Base-by-base conservation (phyloP, 176 grass and related monocot genomes). In the Tuctoria greenei region DNA sequence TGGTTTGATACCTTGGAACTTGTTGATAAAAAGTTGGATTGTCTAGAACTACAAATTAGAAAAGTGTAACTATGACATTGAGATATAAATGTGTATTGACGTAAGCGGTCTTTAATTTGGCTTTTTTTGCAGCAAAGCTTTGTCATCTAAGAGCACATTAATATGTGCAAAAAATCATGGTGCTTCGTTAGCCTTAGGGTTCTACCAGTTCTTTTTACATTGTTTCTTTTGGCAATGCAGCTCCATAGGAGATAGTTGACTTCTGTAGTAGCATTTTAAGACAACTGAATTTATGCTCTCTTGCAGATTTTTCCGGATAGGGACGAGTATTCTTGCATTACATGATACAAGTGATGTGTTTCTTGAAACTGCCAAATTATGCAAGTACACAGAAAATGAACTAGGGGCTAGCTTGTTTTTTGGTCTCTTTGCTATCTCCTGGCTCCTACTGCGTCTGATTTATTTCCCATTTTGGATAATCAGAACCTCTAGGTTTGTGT, bases 381-480 rank as follows among this genome's bases (percentile, higher is more conserved):
- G 88, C 89, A 99, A 99, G 69, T 99, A 99, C 77, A 92, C 91
- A 11, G 96, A 92, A 74, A 95, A 88, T 49, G 96, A 99, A 73
- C 47, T 95, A 27, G 89, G 82, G 18, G 92, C 96, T 89, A 99
- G 96, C 69, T 60, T 90, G 47, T 92, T 74, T 76, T 99, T 99
- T 38, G 96, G 96, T 60, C 87, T 95, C 63, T 99, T 99, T 77
- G 92, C 92, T 72, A 45, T 95, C 40, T 99, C 96, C 47, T 99
- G 92, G 96, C 83, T 99, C 34, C 41, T 92, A 18, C 62, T 95
- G 70, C 91, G 96, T 47, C 77, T 99, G 64, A 61, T 99, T 79
- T 99, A 99, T 87, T 99, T 99, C 61, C 96, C 96, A 50, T 95
- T 99, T 82, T 95, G 96, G 96, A 99, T 99, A 72, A 99, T 99